Base-by-base conservation (phyloP, 192 early-diverging fungal genomes). In the Coemansia sp. region DNA sequence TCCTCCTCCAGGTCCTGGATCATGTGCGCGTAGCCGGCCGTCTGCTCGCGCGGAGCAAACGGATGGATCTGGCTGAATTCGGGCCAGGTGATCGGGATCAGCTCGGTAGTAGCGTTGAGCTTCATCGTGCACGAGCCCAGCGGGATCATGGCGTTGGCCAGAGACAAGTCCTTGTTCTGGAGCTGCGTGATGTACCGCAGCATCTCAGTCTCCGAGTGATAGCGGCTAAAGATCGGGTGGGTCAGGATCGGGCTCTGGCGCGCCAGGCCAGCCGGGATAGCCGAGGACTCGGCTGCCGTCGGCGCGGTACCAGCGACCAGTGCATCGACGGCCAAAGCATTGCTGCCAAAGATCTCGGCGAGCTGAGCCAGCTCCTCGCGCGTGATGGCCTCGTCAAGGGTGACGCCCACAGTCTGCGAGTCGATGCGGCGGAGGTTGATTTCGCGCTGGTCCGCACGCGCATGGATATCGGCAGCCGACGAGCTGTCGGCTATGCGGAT, bases 51-150 rank as follows among this genome's bases (percentile, higher is more conserved):
- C 28, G 96, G 96, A 7, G 88, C 96, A 58, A 99, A 99, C 44
- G 96, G 96, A 71, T 99, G 96, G 44, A 99, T 84, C 64, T 83
- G 80, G 53, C 80, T 81, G 57, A 99, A 95, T 62, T 97, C 94
- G 30, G 96, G 92, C 90, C 92, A 96, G 18, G 96, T 97, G 36
- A 99, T 84, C n/a, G 96, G 96, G 59, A 99, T 99, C 89, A 99
- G 96, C 78, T 99, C 92, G 17, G 90, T 91, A 31, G 96, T 97
- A 36, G 94, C 94, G 55, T 99, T 99, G 13, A 99, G 80, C 83
- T 99, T 97, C 96, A 99, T 99, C 47, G 96, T 99, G 80, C 96
- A 99, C 32, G 88, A 91, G 25, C 96, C 96, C 19, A 99, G 80
- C 37, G 96, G 91, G 51, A 99, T 99, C 96, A 99, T 99, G 33